Conservation (phyloP, 2,329 filamentous ascomycete species). For the Amphichorda felina region DNA sequence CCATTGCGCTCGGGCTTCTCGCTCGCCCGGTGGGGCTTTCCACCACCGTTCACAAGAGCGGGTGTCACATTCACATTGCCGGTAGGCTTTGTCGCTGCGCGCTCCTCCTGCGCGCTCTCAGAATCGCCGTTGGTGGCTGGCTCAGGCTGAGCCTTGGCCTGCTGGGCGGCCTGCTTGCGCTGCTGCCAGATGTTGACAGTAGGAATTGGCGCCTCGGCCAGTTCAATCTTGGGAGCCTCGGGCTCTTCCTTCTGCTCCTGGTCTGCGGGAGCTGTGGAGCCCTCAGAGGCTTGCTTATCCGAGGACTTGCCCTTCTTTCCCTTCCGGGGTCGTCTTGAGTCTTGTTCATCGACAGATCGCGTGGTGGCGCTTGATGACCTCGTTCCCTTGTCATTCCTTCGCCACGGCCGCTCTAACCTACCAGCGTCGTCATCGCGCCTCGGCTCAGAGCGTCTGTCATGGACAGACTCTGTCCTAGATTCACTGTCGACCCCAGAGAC, state of each 20-base stretch:
- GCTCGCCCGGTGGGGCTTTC: slow-evolving; percentile 25
- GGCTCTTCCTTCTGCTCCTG: slow-evolving; percentile 34
- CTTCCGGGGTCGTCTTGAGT: slow-evolving; percentile 34
- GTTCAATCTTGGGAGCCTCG: slow-evolving; percentile 45
- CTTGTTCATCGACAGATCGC: slow-evolving; percentile 52
- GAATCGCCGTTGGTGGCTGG: slow-evolving; percentile 16
- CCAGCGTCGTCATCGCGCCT: slow-evolving; percentile 25
- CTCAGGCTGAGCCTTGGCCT: slow-evolving; percentile 40
- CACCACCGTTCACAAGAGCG: slow-evolving; percentile 18
- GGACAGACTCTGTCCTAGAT: slow-evolving; percentile 19
- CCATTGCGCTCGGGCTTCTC: slow-evolving; percentile 32
- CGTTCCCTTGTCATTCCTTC: slow-evolving; percentile 33
- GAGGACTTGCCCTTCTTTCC: slow-evolving; percentile 47
- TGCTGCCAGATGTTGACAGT: slow-evolving; percentile 82
- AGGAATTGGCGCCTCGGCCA: slow-evolving; percentile 74
- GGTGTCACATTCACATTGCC: slow-evolving; percentile 10
- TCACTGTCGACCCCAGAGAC: slow-evolving; percentile 25
- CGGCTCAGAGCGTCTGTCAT: slow-evolving; percentile 17
- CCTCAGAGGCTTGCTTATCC: slow-evolving; percentile 31
- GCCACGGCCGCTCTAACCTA: slow-evolving; percentile 26
- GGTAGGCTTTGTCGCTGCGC: background rate
- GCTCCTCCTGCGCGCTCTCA: slow-evolving; percentile 6
- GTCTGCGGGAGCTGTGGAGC: slow-evolving; percentile 39
- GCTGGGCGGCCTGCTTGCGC: slow-evolving; percentile 53
- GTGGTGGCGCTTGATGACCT: slow-evolving; percentile 51